Conservation (phyloP, 2,329 filamentous ascomycete genomes). For the Ceratocystis destructans region DNA sequence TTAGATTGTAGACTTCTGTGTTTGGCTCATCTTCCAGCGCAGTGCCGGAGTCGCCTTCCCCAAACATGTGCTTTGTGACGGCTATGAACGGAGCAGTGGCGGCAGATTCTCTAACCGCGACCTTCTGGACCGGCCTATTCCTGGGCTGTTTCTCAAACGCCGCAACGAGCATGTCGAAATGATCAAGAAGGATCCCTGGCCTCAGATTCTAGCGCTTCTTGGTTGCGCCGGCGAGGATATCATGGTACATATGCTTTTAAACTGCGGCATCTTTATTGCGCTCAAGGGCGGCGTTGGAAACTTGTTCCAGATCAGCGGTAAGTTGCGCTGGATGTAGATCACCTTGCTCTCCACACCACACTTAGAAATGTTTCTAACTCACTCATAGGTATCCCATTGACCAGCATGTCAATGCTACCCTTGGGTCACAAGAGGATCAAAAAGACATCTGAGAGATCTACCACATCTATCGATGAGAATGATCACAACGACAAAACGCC, state of each 20-base stretch:
- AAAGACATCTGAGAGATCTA: neutral
- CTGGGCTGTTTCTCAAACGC: constrained; percentile 48
- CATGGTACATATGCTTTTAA: constrained; percentile 62
- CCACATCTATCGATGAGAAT: neutral
- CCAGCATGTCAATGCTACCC: constrained; percentile 28
- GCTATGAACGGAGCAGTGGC: constrained; percentile 45
- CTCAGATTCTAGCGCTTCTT: constrained; percentile 56
- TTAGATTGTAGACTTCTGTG: constrained; percentile 61
- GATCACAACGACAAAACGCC: neutral
- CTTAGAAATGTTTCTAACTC: neutral
- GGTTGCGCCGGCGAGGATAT: constrained; percentile 62
- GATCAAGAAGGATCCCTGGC: constrained; percentile 62
- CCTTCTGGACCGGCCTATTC: constrained; percentile 51
- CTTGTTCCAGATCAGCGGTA: constrained; percentile 68
- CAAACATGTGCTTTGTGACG: constrained; percentile 70
- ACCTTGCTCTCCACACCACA: neutral
- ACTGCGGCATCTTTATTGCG: constrained; percentile 61
- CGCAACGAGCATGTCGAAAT: constrained; percentile 40
- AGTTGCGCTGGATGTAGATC: constrained; percentile 21
- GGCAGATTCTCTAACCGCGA: constrained; percentile 26
- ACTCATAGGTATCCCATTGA: constrained; percentile 36
- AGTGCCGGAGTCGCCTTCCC: constrained; percentile 33
- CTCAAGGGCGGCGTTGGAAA: constrained; percentile 48
- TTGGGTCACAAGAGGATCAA: neutral
- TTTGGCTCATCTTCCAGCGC: constrained; percentile 60